Base-by-base conservation (phyloP, 2,329 filamentous ascomycete genomes). In the Calonectria honghensis region DNA sequence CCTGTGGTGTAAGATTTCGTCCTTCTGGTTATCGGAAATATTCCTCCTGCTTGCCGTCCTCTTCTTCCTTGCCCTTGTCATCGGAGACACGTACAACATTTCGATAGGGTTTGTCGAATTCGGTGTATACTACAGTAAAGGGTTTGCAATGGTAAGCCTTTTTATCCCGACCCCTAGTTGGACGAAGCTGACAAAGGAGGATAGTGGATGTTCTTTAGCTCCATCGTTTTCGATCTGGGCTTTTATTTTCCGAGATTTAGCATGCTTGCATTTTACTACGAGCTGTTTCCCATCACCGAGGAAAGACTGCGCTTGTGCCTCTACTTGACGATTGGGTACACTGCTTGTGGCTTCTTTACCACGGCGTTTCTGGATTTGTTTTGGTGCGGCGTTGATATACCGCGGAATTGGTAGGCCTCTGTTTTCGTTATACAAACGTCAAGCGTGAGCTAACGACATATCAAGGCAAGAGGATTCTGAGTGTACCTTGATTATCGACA, bases 241-340 rank as follows among this genome's bases (percentile, higher is more conserved):
- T 63, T 63, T 18, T 63, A 63, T 4, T 63, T 63, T 29, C 35
- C 57, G 2, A 63, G 57, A 27, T 63, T 63, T 13, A 63, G 57
- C 35, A 63, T 63, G 2, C 57, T 63, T 41, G 57, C 57, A 20
- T 63, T 41, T 37, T 63, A 63, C 3, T 63, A 63, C 16, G 57
- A 63, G 57, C 37, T 63, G 37, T 63, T 63, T 20, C 57, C 57
- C 13, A 63, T 63, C 39, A 63, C 57, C 2, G 57, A 63, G 57
- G 57, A 63, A 20, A 37, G 57, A 7, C 35, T 63, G 57, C 57
- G 57, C 11, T 3, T 41, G 27, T 63, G 14, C 24, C 57, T 63
- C 6, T 41, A 29, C 6, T 16, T 63, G 57, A 63, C 57, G 6
- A 39, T 39, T 41, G 57, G 14, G 13, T 63, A 63, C 57, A 63